Evolutionary conservation across 352 stramenopile genomes (phyloP), one percentile per base, ranked within the genome.

Genomic region (Phytopythium delawarense): DNA sequence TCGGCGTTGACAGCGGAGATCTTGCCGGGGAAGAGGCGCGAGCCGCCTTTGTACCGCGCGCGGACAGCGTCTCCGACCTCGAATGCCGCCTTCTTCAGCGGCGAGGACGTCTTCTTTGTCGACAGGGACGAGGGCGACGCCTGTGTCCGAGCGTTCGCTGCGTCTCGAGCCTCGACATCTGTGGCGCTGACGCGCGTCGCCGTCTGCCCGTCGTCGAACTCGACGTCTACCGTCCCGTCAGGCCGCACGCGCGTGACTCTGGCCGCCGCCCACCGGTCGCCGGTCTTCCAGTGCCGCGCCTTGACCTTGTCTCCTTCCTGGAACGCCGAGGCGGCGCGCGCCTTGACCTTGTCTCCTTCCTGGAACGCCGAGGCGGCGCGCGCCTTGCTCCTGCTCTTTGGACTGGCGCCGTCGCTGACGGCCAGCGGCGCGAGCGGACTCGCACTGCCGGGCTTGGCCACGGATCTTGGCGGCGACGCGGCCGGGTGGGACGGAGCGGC

Each of bases 141-240:
- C 30, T 21, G 35, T 6, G 35, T 9, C 6, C 25, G 37, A 7
- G 35, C n/a, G 32, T 20, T 30, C 28, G 7, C 32, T 16, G 21
- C 54, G 4, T 51, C 23, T 9, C 23, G 28, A 20, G 16, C 37
- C 49, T 74, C 53, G 15, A 77, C 61, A 20, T 77, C 66, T 1
- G 16, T 18, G 13, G 64, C 48, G 7, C 61, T 46, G 32, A 83
- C 70, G 9, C 69, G 69, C 37, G 62, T 66, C 62, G 79, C 74
- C 30, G 76, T 60, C 30, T 89, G 76, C 0, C 80, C 79, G 48
- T 89, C 80, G 7, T 78, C 68, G 61, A 88, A 90, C 35, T 87
- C 64, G 18, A 90, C 65, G 52, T 92, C 83, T 51, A 76, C 80
- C 13, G 75, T 83, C 7, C 76, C 84, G 53, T 96, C 82, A 9